Conservation (phyloP, 306 rosid genomes). For the Malus domestica region DNA sequence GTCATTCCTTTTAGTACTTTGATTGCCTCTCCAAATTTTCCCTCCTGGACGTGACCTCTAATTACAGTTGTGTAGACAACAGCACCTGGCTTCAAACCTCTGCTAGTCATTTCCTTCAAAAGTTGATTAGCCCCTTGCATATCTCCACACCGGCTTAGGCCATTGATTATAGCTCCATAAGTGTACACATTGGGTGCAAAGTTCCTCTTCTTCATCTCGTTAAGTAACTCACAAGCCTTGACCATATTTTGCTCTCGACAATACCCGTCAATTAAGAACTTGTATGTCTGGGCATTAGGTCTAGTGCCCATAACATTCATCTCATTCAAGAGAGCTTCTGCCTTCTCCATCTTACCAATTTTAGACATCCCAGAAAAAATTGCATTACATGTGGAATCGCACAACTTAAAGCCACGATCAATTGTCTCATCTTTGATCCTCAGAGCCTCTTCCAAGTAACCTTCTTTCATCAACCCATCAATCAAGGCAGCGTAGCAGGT, state of each 20-base stretch:
- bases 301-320: slow-evolving; percentile 23
- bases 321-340: slow-evolving; percentile 25
- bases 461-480: slow-evolving; percentile 33
- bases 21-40: slow-evolving; percentile 28
- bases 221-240: slow-evolving; percentile 19
- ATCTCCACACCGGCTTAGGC: slow-evolving; percentile 22
- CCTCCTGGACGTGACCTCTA: slow-evolving; percentile 23
- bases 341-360: slow-evolving; percentile 35
- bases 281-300: slow-evolving; percentile 23
- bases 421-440: slow-evolving; percentile 30
- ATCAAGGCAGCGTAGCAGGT: slow-evolving; percentile 24
- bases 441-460: slow-evolving; percentile 31
- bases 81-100: slow-evolving; percentile 28
- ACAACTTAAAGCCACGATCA: slow-evolving; percentile 12
- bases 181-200: slow-evolving; percentile 24
- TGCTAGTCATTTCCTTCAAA: slow-evolving; percentile 21
- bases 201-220: slow-evolving; percentile 34
- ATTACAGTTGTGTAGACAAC: slow-evolving; percentile 26
- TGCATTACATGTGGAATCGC: slow-evolving; percentile 14
- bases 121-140: slow-evolving; percentile 18
- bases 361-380: slow-evolving; percentile 31
- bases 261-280: slow-evolving; percentile 33
- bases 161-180: slow-evolving; percentile 32
- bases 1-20: slow-evolving; percentile 24
- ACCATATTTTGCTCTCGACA: slow-evolving; percentile 15